Evolutionary conservation across 139 green algal species (phyloP).

Genomic region (Chloropicon primus): DNA sequence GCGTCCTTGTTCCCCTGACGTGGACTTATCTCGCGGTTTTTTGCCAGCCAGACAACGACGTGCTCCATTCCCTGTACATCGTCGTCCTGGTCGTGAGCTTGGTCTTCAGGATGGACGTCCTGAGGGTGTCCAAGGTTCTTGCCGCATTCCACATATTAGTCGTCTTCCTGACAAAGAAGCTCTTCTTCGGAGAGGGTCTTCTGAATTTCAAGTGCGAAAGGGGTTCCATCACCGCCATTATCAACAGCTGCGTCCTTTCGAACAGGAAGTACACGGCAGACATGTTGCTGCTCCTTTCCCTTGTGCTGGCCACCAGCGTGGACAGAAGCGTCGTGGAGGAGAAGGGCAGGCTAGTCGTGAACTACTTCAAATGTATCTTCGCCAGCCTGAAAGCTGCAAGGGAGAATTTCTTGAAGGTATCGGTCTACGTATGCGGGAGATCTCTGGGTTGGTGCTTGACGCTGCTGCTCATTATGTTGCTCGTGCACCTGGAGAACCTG

Average conservation of each 20-base stretch:
- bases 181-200: not conserved
- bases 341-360: not conserved
- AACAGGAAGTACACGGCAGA: not conserved
- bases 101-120: not conserved
- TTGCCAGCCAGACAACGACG: not conserved
- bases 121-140: not conserved
- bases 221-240: not conserved
- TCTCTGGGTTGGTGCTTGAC: not conserved
- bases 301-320: not conserved
- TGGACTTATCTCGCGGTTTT: not conserved
- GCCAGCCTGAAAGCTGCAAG: not conserved
- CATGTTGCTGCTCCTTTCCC: not conserved
- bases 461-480: not conserved
- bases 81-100: not conserved
- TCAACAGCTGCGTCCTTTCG: not conserved
- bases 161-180: not conserved
- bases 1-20: not conserved
- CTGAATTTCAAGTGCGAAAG: not conserved
- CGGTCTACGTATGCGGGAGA: not conserved
- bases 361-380: not conserved
- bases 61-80: not conserved
- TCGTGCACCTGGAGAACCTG: not conserved
- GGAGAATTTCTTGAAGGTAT: not conserved
- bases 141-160: not conserved
- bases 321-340: not conserved